Conservation (phyloP, 225 moss, liverwort and hornwort genomes). For the Anthoceros angustus region DNA sequence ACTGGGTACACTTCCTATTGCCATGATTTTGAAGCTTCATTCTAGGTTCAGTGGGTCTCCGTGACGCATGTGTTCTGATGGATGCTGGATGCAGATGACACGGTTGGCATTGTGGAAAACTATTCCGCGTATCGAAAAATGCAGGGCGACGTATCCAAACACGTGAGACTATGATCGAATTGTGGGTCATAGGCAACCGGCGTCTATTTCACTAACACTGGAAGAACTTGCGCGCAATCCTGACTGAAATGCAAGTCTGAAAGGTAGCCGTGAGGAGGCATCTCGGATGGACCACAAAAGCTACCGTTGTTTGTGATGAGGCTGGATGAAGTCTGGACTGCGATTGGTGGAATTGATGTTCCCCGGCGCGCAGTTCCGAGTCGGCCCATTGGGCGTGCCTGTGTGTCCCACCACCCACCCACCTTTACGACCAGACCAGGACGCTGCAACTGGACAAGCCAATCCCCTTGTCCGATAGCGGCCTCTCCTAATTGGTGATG, state of each 20-base stretch:
- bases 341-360: too few relatives aligned
- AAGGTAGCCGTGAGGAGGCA: conserved; percentile 66
- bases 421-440: too few relatives aligned
- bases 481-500: too few relatives aligned
- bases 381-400: too few relatives aligned
- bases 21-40: background rate
- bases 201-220: conserved; percentile 93
- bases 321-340: too few relatives aligned
- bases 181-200: conserved; percentile 88
- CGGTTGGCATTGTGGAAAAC: conserved; percentile 95
- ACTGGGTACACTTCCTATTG: conserved; percentile 30
- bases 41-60: background rate
- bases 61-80: background rate
- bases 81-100: conserved; percentile 64
- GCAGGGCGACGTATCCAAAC: conserved; percentile 91
- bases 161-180: conserved; percentile 82
- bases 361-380: too few relatives aligned
- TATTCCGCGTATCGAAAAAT: conserved; percentile 95
- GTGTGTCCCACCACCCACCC: too few relatives aligned
- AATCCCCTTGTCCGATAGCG: too few relatives aligned
- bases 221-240: conserved; percentile 88
- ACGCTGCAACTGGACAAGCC: too few relatives aligned
- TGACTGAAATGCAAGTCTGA: conserved; percentile 59
- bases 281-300: conserved; percentile 49
- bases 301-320: background rate